Evolutionary conservation across 2,329 filamentous ascomycete species (phyloP), one percentile per base, ranked within the genome.

Genomic region (Neoascochyta sp.): DNA sequence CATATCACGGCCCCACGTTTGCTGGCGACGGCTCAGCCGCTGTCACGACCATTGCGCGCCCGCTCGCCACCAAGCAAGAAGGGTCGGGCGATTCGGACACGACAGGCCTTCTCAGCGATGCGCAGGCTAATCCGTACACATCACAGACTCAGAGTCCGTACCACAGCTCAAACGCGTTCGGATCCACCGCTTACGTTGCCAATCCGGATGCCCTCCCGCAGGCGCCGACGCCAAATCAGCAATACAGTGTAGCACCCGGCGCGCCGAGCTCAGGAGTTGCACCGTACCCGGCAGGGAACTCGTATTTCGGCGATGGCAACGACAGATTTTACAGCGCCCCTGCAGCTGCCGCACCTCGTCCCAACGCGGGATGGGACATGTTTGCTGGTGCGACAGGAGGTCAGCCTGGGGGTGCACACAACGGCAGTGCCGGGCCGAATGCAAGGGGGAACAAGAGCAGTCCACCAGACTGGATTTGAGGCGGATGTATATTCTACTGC

Each of bases 81-180:
- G 45, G 45, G 41, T 52, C 35, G 40, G 51, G 47, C 27, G 45
- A 52, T 36, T 53, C 48, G 34, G 50, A 55, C 25, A 47, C 37
- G 20, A 41, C 36, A 30, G 48, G 41, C 16, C 39, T 55, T 16
- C 28, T 55, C 27, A 43, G 36, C 32, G 32, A 51, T 22, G 32
- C 52, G 9, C 50, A 53, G 29, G 34, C 52, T 51, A 50, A 50
- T 24, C 50, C 50, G 15, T 54, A 46, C 33, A 13, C 28, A 21
- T 34, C 36, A 16, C 22, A 36, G 27, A 22, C 13, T 19, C 16
- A 29, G 16, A 25, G 15, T 23, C 27, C 37, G 24, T 29, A 46
- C 29, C 31, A 34, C 29, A 24, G 41, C 41, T 16, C 34, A 29
- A 27, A 34, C 29, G 27, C 29, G 30, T 30, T 30, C 24, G 30